Conservation (phyloP, 139 green algal genomes). For the Chloropicon primus region DNA sequence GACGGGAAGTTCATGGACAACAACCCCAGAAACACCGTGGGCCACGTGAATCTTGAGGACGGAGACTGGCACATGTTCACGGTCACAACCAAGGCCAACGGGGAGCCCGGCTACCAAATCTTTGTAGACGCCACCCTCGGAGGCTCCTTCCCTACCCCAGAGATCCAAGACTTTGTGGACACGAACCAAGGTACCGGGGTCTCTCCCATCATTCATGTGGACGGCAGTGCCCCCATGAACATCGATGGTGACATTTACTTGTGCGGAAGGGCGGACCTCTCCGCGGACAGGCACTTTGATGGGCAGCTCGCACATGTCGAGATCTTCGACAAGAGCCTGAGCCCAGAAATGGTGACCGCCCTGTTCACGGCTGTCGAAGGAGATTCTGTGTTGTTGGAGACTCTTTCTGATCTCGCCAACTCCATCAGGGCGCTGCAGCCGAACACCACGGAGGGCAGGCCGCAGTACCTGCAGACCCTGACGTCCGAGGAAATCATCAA, state of each 20-base stretch:
- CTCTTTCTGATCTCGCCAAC: background rate
- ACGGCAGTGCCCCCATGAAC: constrained; percentile 21
- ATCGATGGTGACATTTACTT: constrained; percentile 21
- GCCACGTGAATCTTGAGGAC: constrained; percentile 26
- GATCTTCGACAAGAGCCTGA: constrained; percentile 13
- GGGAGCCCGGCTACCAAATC: constrained; percentile 13
- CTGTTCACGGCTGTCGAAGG: background rate
- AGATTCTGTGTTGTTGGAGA: background rate
- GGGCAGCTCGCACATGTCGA: constrained; percentile 12
- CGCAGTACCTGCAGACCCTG: background rate
- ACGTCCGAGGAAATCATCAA: background rate
- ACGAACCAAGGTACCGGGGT: background rate
- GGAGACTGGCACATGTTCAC: constrained; percentile 54
- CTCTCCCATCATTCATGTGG: constrained; percentile 1
- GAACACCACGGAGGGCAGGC: background rate
- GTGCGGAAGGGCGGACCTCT: constrained; percentile 17
- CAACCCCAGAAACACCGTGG: background rate
- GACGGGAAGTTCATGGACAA: constrained; percentile 21
- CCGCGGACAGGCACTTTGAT: constrained; percentile 9
- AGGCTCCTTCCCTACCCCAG: background rate
- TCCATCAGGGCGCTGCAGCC: background rate
- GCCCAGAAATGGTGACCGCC: background rate
- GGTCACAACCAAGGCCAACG: constrained; percentile 26
- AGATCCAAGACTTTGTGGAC: background rate
- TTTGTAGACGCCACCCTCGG: background rate